These are phyloP conservation scores for Thermothelomyces thermophilus DNA, from an alignment of 2,329 filamentous ascomycete species.

Conservation along the genomic window DNA sequence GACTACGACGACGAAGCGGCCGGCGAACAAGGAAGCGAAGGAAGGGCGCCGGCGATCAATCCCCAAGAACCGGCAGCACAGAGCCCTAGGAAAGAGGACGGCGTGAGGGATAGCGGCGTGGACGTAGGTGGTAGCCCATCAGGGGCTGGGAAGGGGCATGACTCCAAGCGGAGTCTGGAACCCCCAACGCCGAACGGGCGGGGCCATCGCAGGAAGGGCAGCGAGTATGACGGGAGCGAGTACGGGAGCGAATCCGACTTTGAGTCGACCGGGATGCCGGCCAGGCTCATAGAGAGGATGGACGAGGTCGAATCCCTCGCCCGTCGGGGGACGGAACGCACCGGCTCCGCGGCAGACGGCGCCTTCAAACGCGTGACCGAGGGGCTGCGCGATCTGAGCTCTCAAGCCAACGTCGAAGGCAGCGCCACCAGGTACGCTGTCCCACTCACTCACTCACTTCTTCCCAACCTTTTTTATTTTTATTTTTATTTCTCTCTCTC, in stretches of 20 bases:
- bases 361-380: constrained; percentile 64
- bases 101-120: constrained; percentile 37
- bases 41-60: constrained; percentile 33
- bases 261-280: constrained; percentile 60
- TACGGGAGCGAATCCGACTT: constrained; percentile 68
- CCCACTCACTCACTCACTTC: too few species aligned
- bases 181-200: constrained; percentile 40
- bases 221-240: constrained; percentile 65
- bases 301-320: constrained; percentile 66
- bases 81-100: constrained; percentile 24
- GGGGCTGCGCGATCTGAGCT: constrained; percentile 63
- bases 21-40: constrained; percentile 11
- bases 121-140: constrained; percentile 33
- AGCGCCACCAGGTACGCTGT: constrained; percentile 62
- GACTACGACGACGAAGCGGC: constrained; percentile 6
- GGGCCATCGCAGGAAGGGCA: constrained; percentile 46
- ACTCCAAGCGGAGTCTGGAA: constrained; percentile 33
- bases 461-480: neutral
- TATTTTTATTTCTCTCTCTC: neutral
- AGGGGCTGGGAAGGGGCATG: constrained; percentile 9
- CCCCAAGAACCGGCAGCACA: constrained; percentile 29
- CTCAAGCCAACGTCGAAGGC: constrained; percentile 65
- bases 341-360: constrained; percentile 56
- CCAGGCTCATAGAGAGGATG: constrained; percentile 61
- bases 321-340: constrained; percentile 58